phyloP scores from a whole-genome alignment of 73 alveolate genomes.

The Paramecium biaurelia region DNA sequence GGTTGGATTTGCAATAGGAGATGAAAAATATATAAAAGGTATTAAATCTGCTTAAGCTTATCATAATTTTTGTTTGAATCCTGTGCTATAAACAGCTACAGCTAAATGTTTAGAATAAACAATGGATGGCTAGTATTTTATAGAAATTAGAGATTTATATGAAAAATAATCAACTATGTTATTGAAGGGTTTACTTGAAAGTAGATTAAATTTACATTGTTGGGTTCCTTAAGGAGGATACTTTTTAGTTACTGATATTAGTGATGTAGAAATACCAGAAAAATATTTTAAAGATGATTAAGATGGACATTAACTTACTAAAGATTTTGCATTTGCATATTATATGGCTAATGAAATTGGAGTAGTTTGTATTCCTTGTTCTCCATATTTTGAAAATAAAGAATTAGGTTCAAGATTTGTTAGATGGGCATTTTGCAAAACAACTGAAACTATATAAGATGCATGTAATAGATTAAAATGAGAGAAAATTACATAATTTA shows the following conservation, averaged over 20 bases:
- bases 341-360: constrained; percentile 68
- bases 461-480: constrained; percentile 49
- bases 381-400: constrained; percentile 61
- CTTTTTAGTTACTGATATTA: constrained; percentile 73
- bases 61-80: constrained; percentile 64
- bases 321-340: constrained; percentile 74
- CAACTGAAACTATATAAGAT: constrained; percentile 42
- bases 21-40: constrained; percentile 67
- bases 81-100: constrained; percentile 55
- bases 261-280: constrained; percentile 62
- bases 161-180: constrained; percentile 55
- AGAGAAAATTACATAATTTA: neutral
- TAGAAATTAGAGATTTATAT: constrained; percentile 57
- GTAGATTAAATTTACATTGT: constrained; percentile 57
- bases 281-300: constrained; percentile 65
- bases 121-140: neutral
- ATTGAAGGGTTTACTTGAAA: constrained; percentile 54
- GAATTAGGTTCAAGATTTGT: constrained; percentile 63
- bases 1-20: constrained; percentile 90
- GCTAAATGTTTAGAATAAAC: constrained; percentile 42
- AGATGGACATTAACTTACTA: constrained; percentile 54
- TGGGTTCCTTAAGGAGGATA: constrained; percentile 76
- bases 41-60: constrained; percentile 65
- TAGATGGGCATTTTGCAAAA: constrained; percentile 67
- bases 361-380: constrained; percentile 67